Evolutionary conservation across 768 basidiomycete species (phyloP).

Genomic region (Lentinula edodes): DNA sequence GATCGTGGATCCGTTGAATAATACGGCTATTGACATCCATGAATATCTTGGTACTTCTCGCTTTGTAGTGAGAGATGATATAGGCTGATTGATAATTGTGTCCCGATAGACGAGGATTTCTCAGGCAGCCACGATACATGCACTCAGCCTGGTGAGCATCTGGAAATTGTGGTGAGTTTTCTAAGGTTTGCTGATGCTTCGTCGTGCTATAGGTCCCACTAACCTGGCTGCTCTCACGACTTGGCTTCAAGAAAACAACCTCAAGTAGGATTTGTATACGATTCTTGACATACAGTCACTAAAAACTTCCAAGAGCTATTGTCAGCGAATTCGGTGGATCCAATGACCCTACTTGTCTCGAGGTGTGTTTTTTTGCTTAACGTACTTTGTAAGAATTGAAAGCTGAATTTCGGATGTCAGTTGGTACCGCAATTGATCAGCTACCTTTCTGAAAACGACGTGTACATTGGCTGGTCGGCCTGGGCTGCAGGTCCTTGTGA

Average conservation of each 20-base stretch:
- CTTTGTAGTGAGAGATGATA: too few species aligned
- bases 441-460: constrained; percentile 36
- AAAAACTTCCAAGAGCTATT: constrained; percentile 25
- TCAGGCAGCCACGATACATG: constrained; percentile 37
- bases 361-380: constrained; percentile 15
- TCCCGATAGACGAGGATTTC: constrained; percentile 30
- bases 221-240: constrained; percentile 36
- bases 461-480: constrained; percentile 41
- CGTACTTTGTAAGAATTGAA: background rate
- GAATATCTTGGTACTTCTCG: constrained; percentile 17
- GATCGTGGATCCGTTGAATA: constrained; percentile 32
- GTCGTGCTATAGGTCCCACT: constrained; percentile 22
- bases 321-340: constrained; percentile 42
- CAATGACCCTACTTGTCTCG: constrained; percentile 36
- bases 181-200: background rate
- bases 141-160: constrained; percentile 30
- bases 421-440: constrained; percentile 33
- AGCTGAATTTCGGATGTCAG: constrained; percentile 8
- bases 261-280: constrained; percentile 25
- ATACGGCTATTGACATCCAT: constrained; percentile 42
- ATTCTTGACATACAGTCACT: too few species aligned
- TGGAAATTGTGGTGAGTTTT: background rate
- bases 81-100: background rate
- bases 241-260: constrained; percentile 35
- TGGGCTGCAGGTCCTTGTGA: constrained; percentile 44